Evolutionary conservation across 371 early-diverging fungal genomes (phyloP), one percentile per base, ranked within the genome.

Genomic region (Saksenaea vasiformis): DNA sequence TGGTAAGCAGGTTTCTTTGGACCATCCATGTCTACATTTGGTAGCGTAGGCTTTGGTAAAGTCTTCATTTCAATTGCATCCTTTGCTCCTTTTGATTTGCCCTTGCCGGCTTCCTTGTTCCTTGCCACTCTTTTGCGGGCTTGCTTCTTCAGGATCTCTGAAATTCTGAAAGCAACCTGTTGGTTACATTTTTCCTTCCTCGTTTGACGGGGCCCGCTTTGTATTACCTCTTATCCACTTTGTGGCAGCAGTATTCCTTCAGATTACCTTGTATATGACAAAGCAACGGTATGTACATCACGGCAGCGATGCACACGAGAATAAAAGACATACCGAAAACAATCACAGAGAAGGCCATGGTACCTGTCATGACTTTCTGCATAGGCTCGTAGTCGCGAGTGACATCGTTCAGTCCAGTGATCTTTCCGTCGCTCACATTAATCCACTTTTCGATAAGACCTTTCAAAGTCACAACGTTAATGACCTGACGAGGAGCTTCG

Each of bases 161-260:
- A 37, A 35, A 71, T 66, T 17, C 71, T 71, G 31, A 54, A 28
- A 44, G 13, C 13, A 11, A 37, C 7, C 2, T 24, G 13, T 36
- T 39, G 14, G 28, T 41, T 27, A 39, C 22, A 17, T 38, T 19
- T 34, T n/a, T n/a, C n/a, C n/a, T n/a, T n/a, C n/a, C n/a, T n/a
- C n/a, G n/a, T n/a, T n/a, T n/a, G n/a, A n/a, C 47, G 51, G 24
- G 28, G 26, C 26, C 28, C n/a, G 9, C 56, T n/a, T 56, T 14
- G 47, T n/a, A 3, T 67, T 76, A 85, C 77, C 95, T 77, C 70
- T 94, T 95, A 73, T 94, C 96, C 15, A 95, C 89, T 73, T 92
- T 93, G 79, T 93, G 93, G 68, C 93, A 93, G 67, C 93, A 93
- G 66, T 90, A 95, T 69, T 95, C 96, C 72, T 95, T 95, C 59